A percentile compares a stretch with the other conserved stretches of the same genome.
phyloP scores from a whole-genome alignment of 2,329 filamentous ascomycete species.

The Aureobasidium zeae region DNA sequence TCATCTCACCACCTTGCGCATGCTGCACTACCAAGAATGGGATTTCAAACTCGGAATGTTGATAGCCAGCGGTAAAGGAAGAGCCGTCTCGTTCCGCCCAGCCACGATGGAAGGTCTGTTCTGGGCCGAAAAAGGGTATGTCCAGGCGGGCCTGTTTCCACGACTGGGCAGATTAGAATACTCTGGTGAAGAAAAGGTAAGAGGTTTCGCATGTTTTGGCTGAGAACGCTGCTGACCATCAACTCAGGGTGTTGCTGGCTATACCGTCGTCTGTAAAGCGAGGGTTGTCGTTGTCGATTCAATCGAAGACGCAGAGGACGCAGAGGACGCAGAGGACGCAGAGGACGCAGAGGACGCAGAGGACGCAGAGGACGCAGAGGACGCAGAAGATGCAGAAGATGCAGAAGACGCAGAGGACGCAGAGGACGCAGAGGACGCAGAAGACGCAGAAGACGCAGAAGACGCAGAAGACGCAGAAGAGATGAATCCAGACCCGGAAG shows the following conservation, averaged over 20 bases:
- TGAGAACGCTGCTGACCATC: background rate
- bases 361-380: background rate
- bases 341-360: background rate
- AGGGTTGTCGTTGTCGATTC: background rate
- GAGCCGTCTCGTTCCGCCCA: background rate
- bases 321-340: background rate
- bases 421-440: background rate
- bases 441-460: background rate
- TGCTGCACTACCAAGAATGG: constrained; percentile 2
- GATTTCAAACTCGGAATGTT: background rate
- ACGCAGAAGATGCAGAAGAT: background rate
- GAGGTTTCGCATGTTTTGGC: background rate
- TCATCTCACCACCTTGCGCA: background rate
- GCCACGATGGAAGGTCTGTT: background rate
- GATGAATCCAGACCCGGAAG: background rate
- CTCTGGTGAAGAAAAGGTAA: background rate
- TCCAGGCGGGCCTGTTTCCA: constrained; percentile 1
- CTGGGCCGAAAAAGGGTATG: background rate
- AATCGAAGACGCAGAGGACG: background rate
- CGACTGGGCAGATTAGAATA: background rate
- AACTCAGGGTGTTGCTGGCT: background rate
- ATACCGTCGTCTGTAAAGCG: constrained; percentile 2
- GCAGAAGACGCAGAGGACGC: background rate
- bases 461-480: background rate
- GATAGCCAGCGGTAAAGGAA: background rate